Evolutionary conservation across 768 basidiomycete species (phyloP), one percentile per base, ranked within the genome.

Genomic region (Collybia sordida): DNA sequence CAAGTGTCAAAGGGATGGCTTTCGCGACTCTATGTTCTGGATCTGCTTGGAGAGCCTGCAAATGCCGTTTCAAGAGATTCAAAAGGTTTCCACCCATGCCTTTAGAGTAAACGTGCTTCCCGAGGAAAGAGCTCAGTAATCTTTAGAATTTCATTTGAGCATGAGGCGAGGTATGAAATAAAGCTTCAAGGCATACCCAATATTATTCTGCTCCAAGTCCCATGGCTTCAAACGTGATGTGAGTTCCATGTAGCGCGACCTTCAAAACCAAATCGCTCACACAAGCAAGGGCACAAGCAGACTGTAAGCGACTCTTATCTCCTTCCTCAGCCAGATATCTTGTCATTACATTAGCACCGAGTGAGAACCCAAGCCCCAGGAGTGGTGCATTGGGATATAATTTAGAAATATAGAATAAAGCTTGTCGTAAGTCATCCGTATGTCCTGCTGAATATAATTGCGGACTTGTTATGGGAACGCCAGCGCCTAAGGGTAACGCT

Each of bases 311-410:
- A 59, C 82, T 80, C 18, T 71, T 59, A 31, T 73, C 72, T 12
- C 88, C 85, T 63, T 96, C 89, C 69, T 96, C 88, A 4, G 88
- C 93, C 44, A 95, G 71, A 66, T 97, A 97, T 54, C 91, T 80
- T 27, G 93, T 88, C 58, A 98, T 70, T 28, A 98, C 88, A 64
- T 91, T 93, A 37, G 94, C 90, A 37, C 96, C 97, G 31, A 99
- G 80, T 3, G 93, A 97, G 73, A 96, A 98, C 6, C 95, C 93
- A 8, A 97, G 68, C 12, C 90, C 96, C 15, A 96, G 68, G 31
- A 98, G 71, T 3, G 87, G 90, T 0, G 96, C 92, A 8, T 77
- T 70, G 2, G 96, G 95, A 59, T 86, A 95, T 52, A 66, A 63
- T 42, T 80, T 66, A 2, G 84, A 75, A 47, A 98, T 81, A 69